Percentiles rank a stretch among this genome's conserved stretches.
Conservation (phyloP, 2,329 filamentous ascomycete species). For the Trichoderma endophyticum region DNA sequence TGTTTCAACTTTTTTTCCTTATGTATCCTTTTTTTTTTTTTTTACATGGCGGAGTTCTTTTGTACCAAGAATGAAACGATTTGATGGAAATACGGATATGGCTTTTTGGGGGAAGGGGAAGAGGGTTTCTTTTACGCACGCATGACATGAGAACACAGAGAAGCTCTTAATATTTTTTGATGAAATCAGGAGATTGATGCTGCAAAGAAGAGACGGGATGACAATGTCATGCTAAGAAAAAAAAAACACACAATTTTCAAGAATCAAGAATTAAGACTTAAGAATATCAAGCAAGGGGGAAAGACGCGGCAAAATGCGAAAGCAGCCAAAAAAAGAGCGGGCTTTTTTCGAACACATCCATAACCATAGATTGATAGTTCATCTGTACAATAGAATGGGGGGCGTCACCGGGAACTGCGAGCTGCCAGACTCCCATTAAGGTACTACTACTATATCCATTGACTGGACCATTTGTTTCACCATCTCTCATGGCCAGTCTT, state of each 20-base stretch:
- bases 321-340: background rate
- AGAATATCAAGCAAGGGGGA: background rate
- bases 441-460: background rate
- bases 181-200: background rate
- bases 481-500: background rate
- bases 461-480: background rate
- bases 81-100: constrained; percentile 3
- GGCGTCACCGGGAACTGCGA: background rate
- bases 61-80: constrained; percentile 8
- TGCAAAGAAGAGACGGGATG: background rate
- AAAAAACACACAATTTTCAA: background rate
- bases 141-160: background rate
- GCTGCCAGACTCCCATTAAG: background rate
- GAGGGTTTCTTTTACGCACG: background rate
- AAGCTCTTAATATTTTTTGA: background rate
- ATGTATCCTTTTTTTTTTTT: background rate
- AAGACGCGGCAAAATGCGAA: background rate
- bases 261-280: background rate
- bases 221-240: constrained; percentile 15
- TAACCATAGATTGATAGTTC: constrained; percentile 15
- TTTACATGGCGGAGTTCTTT: constrained; percentile 2
- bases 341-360: background rate
- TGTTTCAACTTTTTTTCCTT: background rate
- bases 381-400: constrained; percentile 8
- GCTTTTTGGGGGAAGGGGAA: background rate